These are phyloP conservation scores for Globisporangium sylvaticum DNA, from an alignment of 352 stramenopile species.

Conservation along the genomic window DNA sequence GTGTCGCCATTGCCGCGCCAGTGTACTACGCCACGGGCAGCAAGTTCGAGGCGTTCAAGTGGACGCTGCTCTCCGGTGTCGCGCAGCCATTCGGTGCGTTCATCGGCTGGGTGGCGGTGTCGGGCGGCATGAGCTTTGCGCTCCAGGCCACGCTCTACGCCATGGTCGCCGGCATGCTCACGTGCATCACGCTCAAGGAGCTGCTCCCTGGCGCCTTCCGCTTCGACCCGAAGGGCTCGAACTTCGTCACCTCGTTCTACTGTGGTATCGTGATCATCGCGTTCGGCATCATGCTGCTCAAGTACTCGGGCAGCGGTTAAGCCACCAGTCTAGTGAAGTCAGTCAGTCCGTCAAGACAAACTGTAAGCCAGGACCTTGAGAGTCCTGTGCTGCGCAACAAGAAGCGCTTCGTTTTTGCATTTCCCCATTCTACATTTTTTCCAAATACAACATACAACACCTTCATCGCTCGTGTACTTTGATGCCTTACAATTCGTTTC, in stretches of 20 bases:
- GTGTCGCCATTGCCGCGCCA: slow-evolving; percentile 91
- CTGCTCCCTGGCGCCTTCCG: slow-evolving; percentile 86
- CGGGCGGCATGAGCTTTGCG: slow-evolving; percentile 38
- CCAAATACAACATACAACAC: not conserved
- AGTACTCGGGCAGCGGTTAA: slow-evolving; percentile 24
- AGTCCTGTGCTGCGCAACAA: too few species aligned
- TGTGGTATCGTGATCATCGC: slow-evolving; percentile 83
- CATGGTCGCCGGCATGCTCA: slow-evolving; percentile 92
- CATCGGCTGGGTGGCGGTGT: slow-evolving; percentile 76
- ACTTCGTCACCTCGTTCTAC: slow-evolving; percentile 81
- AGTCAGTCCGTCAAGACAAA: not conserved
- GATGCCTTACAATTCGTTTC: too few species aligned
- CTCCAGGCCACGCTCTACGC: slow-evolving; percentile 88
- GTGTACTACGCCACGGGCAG: slow-evolving; percentile 95
- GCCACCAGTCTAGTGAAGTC: slow-evolving; percentile 13
- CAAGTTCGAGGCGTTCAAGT: slow-evolving; percentile 89
- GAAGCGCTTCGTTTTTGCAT: not conserved
- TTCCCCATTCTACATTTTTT: not conserved
- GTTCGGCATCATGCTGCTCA: slow-evolving; percentile 77
- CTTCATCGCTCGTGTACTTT: too few species aligned
- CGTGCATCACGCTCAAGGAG: slow-evolving; percentile 89
- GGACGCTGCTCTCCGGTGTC: slow-evolving; percentile 82
- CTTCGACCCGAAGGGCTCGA: slow-evolving; percentile 79
- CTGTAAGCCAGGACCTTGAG: not conserved
- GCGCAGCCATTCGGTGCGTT: slow-evolving; percentile 88